Percentiles rank a stretch among this genome's conserved stretches.
Conservation (phyloP, 2,329 filamentous ascomycete species). For the Pseudogymnoascus sp. region DNA sequence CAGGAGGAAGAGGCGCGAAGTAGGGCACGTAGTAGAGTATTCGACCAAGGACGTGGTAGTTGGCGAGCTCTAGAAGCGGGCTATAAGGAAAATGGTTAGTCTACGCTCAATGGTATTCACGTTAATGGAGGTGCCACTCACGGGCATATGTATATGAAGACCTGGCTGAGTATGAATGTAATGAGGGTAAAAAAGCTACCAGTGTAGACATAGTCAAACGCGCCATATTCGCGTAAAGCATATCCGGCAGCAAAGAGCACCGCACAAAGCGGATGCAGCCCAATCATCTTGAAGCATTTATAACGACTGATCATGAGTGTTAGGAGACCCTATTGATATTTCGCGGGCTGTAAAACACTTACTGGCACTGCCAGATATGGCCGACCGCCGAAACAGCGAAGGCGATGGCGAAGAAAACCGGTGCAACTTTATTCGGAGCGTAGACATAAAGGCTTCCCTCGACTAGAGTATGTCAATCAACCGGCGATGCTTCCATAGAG, state of each 20-base stretch:
- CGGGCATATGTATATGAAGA: slow-evolving; percentile 14
- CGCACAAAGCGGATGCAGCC: slow-evolving; percentile 45
- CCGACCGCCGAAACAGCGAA: slow-evolving; percentile 36
- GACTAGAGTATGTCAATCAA: slow-evolving; percentile 7
- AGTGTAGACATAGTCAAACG: slow-evolving; percentile 39
- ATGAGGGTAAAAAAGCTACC: slow-evolving; percentile 25
- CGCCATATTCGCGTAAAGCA: slow-evolving; percentile 41
- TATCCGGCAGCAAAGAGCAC: slow-evolving; percentile 50
- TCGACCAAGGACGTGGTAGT: slow-evolving; percentile 53
- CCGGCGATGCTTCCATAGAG: not conserved
- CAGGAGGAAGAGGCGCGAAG: slow-evolving; percentile 41
- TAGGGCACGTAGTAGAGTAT: slow-evolving; percentile 54
- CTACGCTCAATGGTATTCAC: not conserved
- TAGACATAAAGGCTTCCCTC: slow-evolving; percentile 35
- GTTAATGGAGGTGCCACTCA: slow-evolving; percentile 22
- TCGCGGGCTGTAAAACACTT: slow-evolving; percentile 23
- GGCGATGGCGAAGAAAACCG: slow-evolving; percentile 42
- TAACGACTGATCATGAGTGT: slow-evolving; percentile 35
- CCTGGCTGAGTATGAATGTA: slow-evolving; percentile 34
- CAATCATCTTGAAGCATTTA: slow-evolving; percentile 45
- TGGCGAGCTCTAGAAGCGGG: slow-evolving; percentile 50
- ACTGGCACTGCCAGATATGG: slow-evolving; percentile 49
- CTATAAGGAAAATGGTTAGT: slow-evolving; percentile 25
- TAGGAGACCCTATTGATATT: slow-evolving; percentile 8
- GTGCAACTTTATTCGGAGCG: slow-evolving; percentile 43